Percentiles rank a stretch among this genome's conserved stretches.
phyloP scores from a whole-genome alignment of 2,329 filamentous ascomycete species.

The Clonostachys chloroleuca region DNA sequence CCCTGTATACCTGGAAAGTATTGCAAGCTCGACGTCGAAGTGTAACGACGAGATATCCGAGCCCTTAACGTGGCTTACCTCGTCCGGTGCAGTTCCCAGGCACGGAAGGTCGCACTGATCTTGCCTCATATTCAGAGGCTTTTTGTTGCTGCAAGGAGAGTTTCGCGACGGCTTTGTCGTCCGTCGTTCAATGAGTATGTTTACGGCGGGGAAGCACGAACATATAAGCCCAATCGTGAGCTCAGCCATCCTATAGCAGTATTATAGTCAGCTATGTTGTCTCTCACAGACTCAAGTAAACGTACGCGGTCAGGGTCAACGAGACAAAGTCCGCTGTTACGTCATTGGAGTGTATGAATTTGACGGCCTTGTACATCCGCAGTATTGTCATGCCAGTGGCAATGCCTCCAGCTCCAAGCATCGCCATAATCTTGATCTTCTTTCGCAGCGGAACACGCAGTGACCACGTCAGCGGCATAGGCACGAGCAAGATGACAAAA shows the following conservation, averaged over 20 bases:
- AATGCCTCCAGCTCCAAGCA: slow-evolving; percentile 18
- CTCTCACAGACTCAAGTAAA: too few relatives aligned
- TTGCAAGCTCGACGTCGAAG: too few relatives aligned
- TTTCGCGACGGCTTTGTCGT: too few relatives aligned
- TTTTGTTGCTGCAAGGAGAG: too few relatives aligned
- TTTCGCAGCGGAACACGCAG: slow-evolving; percentile 15
- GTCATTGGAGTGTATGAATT: neutral
- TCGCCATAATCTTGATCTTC: slow-evolving; percentile 19
- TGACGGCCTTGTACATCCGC: slow-evolving; percentile 4
- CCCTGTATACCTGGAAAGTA: too few relatives aligned
- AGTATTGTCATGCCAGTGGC: slow-evolving; percentile 17
- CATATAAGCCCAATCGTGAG: slow-evolving; percentile 16
- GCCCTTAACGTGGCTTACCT: too few relatives aligned
- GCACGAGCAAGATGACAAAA: slow-evolving; percentile 21
- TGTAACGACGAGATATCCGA: too few relatives aligned
- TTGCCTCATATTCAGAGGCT: too few relatives aligned
- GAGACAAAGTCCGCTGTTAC: neutral
- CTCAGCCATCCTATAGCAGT: slow-evolving; percentile 8
- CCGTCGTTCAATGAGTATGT: slow-evolving; percentile 8
- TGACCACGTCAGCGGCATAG: slow-evolving; percentile 18
- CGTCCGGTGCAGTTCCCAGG: too few relatives aligned
- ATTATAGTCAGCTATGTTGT: too few relatives aligned
- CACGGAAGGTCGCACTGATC: too few relatives aligned
- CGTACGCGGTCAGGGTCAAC: neutral
- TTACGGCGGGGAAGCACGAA: slow-evolving; percentile 16